These are phyloP conservation scores for Coemansia javaensis DNA, from an alignment of 192 early-diverging fungal genomes.

Conservation along the genomic window DNA sequence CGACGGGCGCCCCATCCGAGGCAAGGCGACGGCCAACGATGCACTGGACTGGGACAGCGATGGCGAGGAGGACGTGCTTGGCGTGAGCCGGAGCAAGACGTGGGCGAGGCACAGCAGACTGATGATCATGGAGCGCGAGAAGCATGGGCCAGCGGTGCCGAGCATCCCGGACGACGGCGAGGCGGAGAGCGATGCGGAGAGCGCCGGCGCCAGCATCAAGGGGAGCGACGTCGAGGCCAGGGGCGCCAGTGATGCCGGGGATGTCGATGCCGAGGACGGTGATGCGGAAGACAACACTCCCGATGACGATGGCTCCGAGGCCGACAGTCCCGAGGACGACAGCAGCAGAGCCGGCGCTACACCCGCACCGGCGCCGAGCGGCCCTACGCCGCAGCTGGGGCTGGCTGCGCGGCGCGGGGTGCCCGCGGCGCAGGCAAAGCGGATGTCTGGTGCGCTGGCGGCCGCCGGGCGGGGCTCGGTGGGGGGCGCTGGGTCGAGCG, in stretches of 20 bases:
- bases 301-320: too few species aligned
- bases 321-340: too few species aligned
- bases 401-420: not conserved
- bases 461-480: too few species aligned
- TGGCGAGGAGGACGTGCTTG: constrained; percentile 15
- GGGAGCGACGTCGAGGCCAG: too few species aligned
- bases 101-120: constrained; percentile 33
- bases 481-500: constrained; percentile 1
- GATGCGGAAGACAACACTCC: too few species aligned
- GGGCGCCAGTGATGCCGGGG: too few species aligned
- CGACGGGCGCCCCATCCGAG: not conserved
- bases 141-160: constrained; percentile 28
- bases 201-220: too few species aligned
- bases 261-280: too few species aligned
- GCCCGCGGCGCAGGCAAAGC: not conserved
- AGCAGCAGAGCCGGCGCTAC: too few species aligned
- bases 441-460: not conserved
- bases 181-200: constrained; percentile 4
- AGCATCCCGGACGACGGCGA: constrained; percentile 22
- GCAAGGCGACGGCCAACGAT: not conserved
- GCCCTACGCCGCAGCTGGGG: too few species aligned
- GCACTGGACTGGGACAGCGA: constrained; percentile 6
- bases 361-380: too few species aligned
- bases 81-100: constrained; percentile 35
- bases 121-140: constrained; percentile 38